Conservation (phyloP, 2,329 filamentous ascomycete species). For the Thielaviopsis populi region DNA sequence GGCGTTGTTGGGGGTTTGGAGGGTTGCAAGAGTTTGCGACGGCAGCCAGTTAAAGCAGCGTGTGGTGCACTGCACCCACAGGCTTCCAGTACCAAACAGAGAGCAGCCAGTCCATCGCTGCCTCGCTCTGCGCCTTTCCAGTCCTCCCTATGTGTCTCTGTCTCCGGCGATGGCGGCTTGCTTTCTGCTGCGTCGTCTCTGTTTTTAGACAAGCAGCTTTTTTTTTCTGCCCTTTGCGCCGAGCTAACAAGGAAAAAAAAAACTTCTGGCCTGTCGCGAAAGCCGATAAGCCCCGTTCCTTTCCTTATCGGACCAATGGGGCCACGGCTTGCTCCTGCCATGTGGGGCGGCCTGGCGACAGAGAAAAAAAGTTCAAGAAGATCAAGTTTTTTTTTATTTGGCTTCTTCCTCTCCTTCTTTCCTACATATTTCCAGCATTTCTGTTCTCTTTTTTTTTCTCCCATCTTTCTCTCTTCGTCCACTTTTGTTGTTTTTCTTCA, state of each 20-base stretch:
- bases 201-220: not conserved
- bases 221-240: constrained; percentile 4
- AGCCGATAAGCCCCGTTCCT: constrained; percentile 6
- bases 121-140: not conserved
- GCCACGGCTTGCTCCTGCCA: constrained; percentile 2
- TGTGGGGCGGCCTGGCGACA: constrained; percentile 14
- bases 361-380: constrained; percentile 19
- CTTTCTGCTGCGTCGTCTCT: not conserved
- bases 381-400: constrained; percentile 16
- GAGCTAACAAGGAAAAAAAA: not conserved
- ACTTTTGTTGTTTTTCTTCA: not conserved
- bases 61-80: not conserved
- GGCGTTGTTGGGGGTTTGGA: not conserved
- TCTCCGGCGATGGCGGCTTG: not conserved
- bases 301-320: constrained; percentile 16
- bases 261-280: not conserved
- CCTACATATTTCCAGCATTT: constrained; percentile 14
- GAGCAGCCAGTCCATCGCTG: not conserved
- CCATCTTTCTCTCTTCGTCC: not conserved
- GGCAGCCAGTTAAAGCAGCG: not conserved
- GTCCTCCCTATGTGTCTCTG: not conserved
- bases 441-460: not conserved
- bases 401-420: constrained; percentile 1
- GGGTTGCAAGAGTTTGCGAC: not conserved
- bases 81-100: not conserved